Base-by-base conservation (phyloP, 129 eudicot genomes). In the Erigeron canadensis region DNA sequence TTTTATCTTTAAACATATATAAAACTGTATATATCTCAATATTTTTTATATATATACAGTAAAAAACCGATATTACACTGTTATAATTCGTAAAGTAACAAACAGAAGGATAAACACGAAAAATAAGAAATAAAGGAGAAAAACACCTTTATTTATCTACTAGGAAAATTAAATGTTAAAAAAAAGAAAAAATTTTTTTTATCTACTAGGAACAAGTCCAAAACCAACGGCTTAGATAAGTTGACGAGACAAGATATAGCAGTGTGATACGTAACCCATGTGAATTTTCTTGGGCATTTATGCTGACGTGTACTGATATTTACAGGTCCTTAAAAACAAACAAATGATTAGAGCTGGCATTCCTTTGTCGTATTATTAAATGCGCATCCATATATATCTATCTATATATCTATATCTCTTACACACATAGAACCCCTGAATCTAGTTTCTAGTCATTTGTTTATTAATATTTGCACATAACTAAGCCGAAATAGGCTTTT, bases 401-500 rank as follows among this genome's bases (percentile, higher is more conserved):
- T 60, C 69, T 7, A 60, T 6, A 23, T 44, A 45, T 45, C 10
- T 45, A 45, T 45, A 39, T 11, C 53, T n/a, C 73, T 48, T 19
- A 12, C 60, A 70, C 57, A 69, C 72, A 79, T 22, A 77, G 9
- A 76, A 12, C 34, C 41, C 72, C 44, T 65, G 69, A 65, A 38
- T 10, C 39, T n/a, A n/a, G n/a, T n/a, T n/a, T n/a, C n/a, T n/a
- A n/a, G n/a, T n/a, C n/a, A n/a, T n/a, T n/a, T n/a, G n/a, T n/a
- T n/a, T n/a, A n/a, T n/a, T n/a, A n/a, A n/a, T n/a, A n/a, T n/a
- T n/a, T n/a, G 17, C 19, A 13, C 17, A 4, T 9, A 10, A 47
- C 2, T 50, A 50, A 19, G 23, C 46, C 84, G 76, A 66, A 73
- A 10, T 43, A 75, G 79, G 84, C 86, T 85, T 75, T 76, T 75